Base-by-base conservation (phyloP, 805 yeast genomes). In the Candida easanensis region DNA sequence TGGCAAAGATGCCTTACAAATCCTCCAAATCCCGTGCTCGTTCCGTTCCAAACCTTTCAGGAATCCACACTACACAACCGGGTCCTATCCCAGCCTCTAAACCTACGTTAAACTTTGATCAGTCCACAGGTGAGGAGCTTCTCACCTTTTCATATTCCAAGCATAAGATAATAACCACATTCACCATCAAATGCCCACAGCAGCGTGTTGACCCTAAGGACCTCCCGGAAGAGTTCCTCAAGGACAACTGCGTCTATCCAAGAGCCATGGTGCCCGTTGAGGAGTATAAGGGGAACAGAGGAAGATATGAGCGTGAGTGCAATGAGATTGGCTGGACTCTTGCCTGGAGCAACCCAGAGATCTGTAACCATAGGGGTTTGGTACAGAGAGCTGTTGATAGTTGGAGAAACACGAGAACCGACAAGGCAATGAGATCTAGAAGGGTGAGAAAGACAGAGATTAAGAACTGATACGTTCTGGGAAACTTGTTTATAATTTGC, bases 371-470 rank as follows among this genome's bases (percentile, higher is more conserved):
- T 23, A 61, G 76, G 21, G 79, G 79, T 1, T 54, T 75, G 14
- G 65, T 73, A 14, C 79, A 74, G 50, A 61, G 79, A 23, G 79
- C 79, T 1, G 79, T 74, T 14, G 79, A 74, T 46, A 61, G 70
- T 6, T 75, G 76, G 76, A 62, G 79, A 49, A 74, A 74, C 53
- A 66, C 76, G 5, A 62, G 73, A 48, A 54, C 60, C 8, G 74
- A 73, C 41, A 63, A 64, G 15, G 57, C 62, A 4, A 56, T 65
- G 36, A 59, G 76, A 38, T 52, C 57, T 1, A 66, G 79, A 35
- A 60, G 77, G 32, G 75, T 72, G 10, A 56, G 72, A 41, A 45
- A 41, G 41, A 40, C 48, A 3, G 48, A 45, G 31, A 15, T 28
- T 20, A 33, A 28, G 44, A 34, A 22, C 16, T 25, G 17, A 10